These are phyloP conservation scores for Balansia obtecta DNA, from an alignment of 2,329 filamentous ascomycete genomes.

Conservation along the genomic window DNA sequence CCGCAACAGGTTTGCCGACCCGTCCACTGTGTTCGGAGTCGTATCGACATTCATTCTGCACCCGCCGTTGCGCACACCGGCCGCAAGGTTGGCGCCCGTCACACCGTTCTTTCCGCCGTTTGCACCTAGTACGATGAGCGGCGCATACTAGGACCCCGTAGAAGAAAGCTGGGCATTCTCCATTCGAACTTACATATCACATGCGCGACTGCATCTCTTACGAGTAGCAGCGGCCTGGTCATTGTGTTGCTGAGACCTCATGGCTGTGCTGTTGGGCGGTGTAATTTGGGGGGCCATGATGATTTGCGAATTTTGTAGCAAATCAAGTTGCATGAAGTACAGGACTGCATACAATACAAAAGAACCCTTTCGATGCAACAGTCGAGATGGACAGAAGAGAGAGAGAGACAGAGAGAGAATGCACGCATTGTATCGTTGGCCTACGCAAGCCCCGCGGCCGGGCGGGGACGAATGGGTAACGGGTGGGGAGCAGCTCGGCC, in stretches of 20 bases:
- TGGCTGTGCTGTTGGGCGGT: not conserved
- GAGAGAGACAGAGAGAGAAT: too few relatives aligned
- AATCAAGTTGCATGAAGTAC: too few relatives aligned
- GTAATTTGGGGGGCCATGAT: too few relatives aligned
- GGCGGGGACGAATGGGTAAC: too few relatives aligned
- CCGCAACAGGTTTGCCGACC: not conserved
- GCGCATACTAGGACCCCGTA: not conserved
- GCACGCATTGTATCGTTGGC: too few relatives aligned
- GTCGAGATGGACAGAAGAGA: too few relatives aligned
- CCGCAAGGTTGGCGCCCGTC: constrained; percentile 8
- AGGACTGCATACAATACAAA: too few relatives aligned
- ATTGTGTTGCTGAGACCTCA: not conserved
- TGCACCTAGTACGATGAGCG: constrained; percentile 1
- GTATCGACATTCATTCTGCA: constrained; percentile 6
- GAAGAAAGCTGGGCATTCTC: too few relatives aligned
- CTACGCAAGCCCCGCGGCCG: too few relatives aligned
- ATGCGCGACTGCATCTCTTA: constrained; percentile 4
- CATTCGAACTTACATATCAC: not conserved
- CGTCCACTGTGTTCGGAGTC: constrained; percentile 4
- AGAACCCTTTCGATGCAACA: too few relatives aligned
- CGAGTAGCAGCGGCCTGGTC: not conserved
- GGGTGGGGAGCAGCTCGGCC: too few relatives aligned
- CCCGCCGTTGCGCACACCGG: constrained; percentile 5
- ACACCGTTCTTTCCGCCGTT: constrained; percentile 9
- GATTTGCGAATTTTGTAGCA: too few relatives aligned